Conservation (phyloP, 1,139 yeast genomes). For the Nakaseomyces bracarensis region DNA sequence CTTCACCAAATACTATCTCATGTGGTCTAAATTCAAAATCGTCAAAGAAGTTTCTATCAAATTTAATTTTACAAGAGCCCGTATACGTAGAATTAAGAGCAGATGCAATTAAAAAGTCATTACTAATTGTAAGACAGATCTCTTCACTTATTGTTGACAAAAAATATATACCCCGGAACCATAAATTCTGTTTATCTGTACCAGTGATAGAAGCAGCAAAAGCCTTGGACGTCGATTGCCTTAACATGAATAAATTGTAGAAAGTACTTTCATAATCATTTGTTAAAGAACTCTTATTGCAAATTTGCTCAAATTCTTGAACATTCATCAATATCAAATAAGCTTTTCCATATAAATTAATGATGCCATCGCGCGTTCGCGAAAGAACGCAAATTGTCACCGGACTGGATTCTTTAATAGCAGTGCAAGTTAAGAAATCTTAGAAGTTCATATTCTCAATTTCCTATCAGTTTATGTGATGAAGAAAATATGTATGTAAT, state of each 20-base stretch:
- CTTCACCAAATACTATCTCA: constrained; percentile 30
- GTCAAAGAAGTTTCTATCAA: constrained; percentile 23
- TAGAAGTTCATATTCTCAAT: too few relatives aligned
- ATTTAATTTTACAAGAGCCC: constrained; percentile 23
- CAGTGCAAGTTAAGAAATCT: too few relatives aligned
- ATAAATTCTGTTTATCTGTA: constrained; percentile 23
- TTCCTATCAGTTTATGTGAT: too few relatives aligned
- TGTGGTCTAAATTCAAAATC: constrained; percentile 24
- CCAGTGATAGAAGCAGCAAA: constrained; percentile 24
- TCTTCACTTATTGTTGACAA: constrained; percentile 25
- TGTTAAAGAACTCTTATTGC: too few relatives aligned
- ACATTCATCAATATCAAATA: too few relatives aligned
- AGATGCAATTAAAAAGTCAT: constrained; percentile 23
- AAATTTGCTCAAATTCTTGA: too few relatives aligned
- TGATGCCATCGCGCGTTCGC: too few relatives aligned
- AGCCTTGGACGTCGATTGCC: constrained; percentile 19
- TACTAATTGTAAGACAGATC: constrained; percentile 26
- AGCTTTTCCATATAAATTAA: too few relatives aligned
- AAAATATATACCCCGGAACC: constrained; percentile 25
- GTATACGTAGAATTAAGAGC: constrained; percentile 29
- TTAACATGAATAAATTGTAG: background rate
- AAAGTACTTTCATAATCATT: background rate
- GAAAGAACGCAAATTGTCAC: too few relatives aligned
- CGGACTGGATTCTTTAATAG: too few relatives aligned
- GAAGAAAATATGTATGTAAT: too few relatives aligned